Conservation (phyloP, 805 yeast species). For the Monosporozyma aerobia region DNA sequence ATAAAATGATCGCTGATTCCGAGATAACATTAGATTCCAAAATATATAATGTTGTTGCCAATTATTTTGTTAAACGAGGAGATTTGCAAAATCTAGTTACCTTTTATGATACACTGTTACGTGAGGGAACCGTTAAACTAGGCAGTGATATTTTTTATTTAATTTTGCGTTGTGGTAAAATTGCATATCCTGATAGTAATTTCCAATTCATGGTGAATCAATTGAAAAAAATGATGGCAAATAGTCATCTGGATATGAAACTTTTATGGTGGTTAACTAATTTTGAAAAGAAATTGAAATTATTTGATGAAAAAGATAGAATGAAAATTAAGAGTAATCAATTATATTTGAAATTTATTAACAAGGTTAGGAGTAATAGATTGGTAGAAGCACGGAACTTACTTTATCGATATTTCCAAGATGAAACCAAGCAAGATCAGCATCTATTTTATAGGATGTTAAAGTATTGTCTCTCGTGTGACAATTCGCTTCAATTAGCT, state of each 20-base stretch:
- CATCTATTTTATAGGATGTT: conserved; percentile 15
- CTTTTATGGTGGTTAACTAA: background rate
- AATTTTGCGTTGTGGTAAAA: background rate
- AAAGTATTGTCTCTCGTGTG: conserved; percentile 9
- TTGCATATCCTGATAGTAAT: background rate
- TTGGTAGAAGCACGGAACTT: background rate
- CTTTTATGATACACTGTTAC: conserved; percentile 3
- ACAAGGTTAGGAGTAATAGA: background rate
- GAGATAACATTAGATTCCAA: conserved; percentile 8
- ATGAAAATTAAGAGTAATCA: background rate
- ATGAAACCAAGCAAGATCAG: conserved; percentile 17
- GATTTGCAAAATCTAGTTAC: conserved; percentile 1
- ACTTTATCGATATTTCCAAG: background rate
- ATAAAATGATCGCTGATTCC: conserved; percentile 9
- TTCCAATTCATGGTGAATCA: background rate
- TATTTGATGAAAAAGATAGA: background rate
- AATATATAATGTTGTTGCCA: conserved; percentile 12
- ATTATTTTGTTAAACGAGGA: conserved; percentile 19
- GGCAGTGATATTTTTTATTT: background rate
- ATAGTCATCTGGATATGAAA: background rate
- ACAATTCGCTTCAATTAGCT: conserved; percentile 11
- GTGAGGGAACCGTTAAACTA: background rate
- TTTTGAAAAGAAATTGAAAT: conserved; percentile 1
- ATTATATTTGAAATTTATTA: background rate
- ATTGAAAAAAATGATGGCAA: background rate